These are phyloP conservation scores for Eucalyptus dawsonii DNA, from an alignment of 345 rosid species.

Conservation along the genomic window DNA sequence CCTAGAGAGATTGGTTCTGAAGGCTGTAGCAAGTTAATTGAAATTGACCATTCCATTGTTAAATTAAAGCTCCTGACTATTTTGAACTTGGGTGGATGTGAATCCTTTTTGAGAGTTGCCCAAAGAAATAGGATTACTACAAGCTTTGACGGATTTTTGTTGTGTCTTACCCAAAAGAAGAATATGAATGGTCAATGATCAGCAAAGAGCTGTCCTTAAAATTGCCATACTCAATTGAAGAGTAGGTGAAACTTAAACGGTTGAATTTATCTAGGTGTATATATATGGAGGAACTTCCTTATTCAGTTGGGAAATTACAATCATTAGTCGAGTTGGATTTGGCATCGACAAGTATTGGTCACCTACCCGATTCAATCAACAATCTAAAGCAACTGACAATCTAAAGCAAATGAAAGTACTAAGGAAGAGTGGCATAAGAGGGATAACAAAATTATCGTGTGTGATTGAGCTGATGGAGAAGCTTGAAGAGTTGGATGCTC, in stretches of 20 bases:
- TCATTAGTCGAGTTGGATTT: not conserved
- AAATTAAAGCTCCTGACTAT: no score
- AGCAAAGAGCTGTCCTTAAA: not conserved
- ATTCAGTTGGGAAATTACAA: not conserved
- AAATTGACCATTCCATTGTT: not conserved
- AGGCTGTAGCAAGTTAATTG: not conserved
- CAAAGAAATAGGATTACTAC: no score
- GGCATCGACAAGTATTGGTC: not conserved
- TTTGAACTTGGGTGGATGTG: no score
- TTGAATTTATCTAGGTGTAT: no score
- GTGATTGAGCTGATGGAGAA: no score
- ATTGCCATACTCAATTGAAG: not conserved
- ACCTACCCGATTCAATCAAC: not conserved
- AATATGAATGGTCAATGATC: no score
- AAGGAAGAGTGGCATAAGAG: not conserved
- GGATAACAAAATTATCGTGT: not conserved
- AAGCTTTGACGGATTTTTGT: no score
- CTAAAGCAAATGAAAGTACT: not conserved
- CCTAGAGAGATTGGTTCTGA: not conserved
- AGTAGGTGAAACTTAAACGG: not conserved
- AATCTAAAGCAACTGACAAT: not conserved
- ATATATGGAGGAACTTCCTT: not conserved
- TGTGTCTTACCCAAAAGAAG: no score
- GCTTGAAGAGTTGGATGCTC: not conserved
- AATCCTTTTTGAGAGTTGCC: no score